Base-by-base conservation (phyloP, 345 rosid genomes). In the Euphorbia tirucalli region DNA sequence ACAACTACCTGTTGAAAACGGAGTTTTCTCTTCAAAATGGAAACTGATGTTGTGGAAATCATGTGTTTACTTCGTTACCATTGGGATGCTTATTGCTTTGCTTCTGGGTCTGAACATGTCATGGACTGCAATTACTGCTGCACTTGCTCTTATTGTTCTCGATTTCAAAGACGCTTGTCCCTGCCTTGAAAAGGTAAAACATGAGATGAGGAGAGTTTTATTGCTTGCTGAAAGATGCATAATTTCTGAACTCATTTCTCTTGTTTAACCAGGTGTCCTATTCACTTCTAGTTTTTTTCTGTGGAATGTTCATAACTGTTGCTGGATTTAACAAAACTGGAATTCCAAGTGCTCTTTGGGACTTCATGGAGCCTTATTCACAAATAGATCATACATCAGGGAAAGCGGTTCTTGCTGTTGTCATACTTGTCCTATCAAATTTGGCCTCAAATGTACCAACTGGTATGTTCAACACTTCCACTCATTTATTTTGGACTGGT, bases 381-480 rank as follows among this genome's bases (percentile, higher is more conserved):
- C 75, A 79, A 50, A 80, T 86, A 14, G 72, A 84, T 67, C 81
- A 66, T 59, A 74, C 80, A 18, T 55, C 81, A 24, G 98, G 98
- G 32, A 74, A 41, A 2, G 86, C 82, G n/a, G 77, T 93, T 66
- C 89, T 91, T 2, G 87, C 93, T 1, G 14, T 82, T 32, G 90
- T 91, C 76, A 84, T 93, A 70, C 85, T 93, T 43, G 61, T 81
- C 16, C 81, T 91, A 68, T 89, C 97, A 19, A 93, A 89, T 70
- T 73, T 93, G 73, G 91, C 93, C 49, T 93, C 98, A 6, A 93
- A 91, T 71, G 97, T 93, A 35, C 98, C 96, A 59, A 91, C 98
- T 0, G 96, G 98, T 89, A 83, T 55, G 66, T 44, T 56, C 19
- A 37, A 57, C 39, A 9, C 60, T 73, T 21, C 1, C 1, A 4